Evolutionary conservation across 192 early-diverging fungal species (phyloP).

Genomic region (Podila clonocystis): DNA sequence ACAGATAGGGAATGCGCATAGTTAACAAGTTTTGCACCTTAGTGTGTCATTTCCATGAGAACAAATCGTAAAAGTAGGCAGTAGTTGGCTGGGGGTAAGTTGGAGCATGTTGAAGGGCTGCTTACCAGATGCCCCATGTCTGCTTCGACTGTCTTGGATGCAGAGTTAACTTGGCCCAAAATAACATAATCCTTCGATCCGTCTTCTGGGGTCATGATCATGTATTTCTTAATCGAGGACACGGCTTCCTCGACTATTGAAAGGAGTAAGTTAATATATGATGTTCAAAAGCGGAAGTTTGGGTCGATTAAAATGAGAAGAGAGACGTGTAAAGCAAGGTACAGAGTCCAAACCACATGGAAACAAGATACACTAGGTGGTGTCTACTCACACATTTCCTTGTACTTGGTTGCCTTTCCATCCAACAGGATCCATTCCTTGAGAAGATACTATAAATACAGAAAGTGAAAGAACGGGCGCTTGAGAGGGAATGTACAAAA

Average conservation of each 20-base stretch:
- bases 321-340: not conserved
- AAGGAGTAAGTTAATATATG: constrained; percentile 9
- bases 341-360: not conserved
- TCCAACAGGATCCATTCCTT: constrained; percentile 62
- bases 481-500: not conserved
- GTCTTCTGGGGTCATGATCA: constrained; percentile 25
- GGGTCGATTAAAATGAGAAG: not conserved
- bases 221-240: constrained; percentile 43
- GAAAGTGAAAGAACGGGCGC: not conserved
- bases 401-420: constrained; percentile 40
- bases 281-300: not conserved
- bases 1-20: not conserved
- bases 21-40: not conserved
- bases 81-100: not conserved
- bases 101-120: not conserved
- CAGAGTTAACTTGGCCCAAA: constrained; percentile 20
- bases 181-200: constrained; percentile 26
- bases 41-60: constrained; percentile 1
- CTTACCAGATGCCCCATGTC: constrained; percentile 52
- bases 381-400: constrained; percentile 38
- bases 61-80: constrained; percentile 1
- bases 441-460: constrained; percentile 54
- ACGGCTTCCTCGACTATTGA: constrained; percentile 37
- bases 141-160: constrained; percentile 10
- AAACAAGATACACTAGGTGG: not conserved